These are phyloP conservation scores for Plasmodium adleri DNA, from an alignment of 169 alveolate genomes.

Conservation along the genomic window DNA sequence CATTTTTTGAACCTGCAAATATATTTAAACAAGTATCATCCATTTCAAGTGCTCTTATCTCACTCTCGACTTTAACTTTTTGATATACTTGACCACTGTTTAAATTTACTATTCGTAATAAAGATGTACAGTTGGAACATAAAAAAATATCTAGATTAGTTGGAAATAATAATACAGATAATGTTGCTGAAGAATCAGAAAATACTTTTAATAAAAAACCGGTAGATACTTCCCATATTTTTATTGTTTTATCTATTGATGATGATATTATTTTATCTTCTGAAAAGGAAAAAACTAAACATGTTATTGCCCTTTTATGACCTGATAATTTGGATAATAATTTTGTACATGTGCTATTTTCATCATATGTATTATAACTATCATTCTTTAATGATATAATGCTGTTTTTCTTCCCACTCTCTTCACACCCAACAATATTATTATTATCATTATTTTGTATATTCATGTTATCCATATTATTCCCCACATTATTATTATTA, in stretches of 20 bases:
- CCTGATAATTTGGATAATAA: slow-evolving; percentile 77
- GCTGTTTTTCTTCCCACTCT: neutral
- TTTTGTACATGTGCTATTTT: slow-evolving; percentile 52
- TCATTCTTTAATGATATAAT: neutral
- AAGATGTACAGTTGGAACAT: slow-evolving; percentile 87
- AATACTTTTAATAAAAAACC: slow-evolving; percentile 88
- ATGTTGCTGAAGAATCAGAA: slow-evolving; percentile 88
- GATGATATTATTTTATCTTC: slow-evolving; percentile 85
- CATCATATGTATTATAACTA: slow-evolving; percentile 4
- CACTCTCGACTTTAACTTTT: slow-evolving; percentile 87
- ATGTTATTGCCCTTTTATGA: slow-evolving; percentile 85
- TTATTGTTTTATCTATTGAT: slow-evolving; percentile 90
- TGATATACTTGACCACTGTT: slow-evolving; percentile 88
- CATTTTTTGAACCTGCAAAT: slow-evolving; percentile 89
- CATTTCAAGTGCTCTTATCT: slow-evolving; percentile 86
- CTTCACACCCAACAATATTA: neutral
- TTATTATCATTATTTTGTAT: neutral
- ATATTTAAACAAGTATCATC: slow-evolving; percentile 88
- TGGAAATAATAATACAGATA: slow-evolving; percentile 88
- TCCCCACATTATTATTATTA: no score
- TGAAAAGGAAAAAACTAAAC: slow-evolving; percentile 81
- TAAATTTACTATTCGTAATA: slow-evolving; percentile 86
- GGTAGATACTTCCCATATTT: slow-evolving; percentile 89
- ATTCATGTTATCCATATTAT: neutral
- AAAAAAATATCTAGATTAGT: slow-evolving; percentile 78